Conservation (phyloP, 164 flowering plant species). For the Macadamia integrifolia region DNA sequence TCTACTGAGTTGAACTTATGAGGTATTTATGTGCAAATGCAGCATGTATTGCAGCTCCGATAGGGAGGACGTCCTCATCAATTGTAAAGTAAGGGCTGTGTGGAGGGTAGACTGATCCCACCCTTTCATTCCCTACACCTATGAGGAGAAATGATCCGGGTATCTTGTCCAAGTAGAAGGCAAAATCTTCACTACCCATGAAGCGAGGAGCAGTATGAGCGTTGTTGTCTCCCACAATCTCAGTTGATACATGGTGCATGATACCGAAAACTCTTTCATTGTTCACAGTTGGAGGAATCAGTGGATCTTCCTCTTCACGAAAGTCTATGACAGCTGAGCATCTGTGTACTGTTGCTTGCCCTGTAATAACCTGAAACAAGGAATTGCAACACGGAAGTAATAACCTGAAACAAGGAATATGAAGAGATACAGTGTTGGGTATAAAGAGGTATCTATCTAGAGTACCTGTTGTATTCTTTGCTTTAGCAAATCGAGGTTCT, state of each 20-base stretch:
- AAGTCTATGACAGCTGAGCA: conserved; percentile 47
- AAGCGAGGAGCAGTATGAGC: conserved; percentile 15
- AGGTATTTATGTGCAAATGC: conserved; percentile 49
- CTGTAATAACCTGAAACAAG: conserved; percentile 35
- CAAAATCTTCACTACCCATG: conserved; percentile 69
- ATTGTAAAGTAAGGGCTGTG: conserved; percentile 48
- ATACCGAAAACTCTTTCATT: conserved; percentile 35
- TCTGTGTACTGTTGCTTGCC: conserved; percentile 47
- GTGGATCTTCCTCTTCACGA: conserved; percentile 28
- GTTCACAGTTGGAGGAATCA: conserved; percentile 49
- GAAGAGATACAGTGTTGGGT: background rate
- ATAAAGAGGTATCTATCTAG: no score
- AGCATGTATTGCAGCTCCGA: conserved; percentile 64
- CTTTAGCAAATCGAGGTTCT: conserved; percentile 34
- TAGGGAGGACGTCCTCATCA: conserved; percentile 57
- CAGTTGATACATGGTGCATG: conserved; percentile 18
- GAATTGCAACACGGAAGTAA: background rate
- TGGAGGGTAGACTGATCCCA: conserved; percentile 31
- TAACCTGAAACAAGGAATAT: background rate
- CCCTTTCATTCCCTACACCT: conserved; percentile 43
- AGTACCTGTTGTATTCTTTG: conserved; percentile 58
- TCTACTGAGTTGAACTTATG: conserved; percentile 7
- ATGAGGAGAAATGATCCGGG: conserved; percentile 48
- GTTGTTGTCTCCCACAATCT: conserved; percentile 40
- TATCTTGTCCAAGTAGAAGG: conserved; percentile 47